These are phyloP conservation scores for Scheffersomyces titani DNA, from an alignment of 1,139 yeast genomes.

Conservation along the genomic window DNA sequence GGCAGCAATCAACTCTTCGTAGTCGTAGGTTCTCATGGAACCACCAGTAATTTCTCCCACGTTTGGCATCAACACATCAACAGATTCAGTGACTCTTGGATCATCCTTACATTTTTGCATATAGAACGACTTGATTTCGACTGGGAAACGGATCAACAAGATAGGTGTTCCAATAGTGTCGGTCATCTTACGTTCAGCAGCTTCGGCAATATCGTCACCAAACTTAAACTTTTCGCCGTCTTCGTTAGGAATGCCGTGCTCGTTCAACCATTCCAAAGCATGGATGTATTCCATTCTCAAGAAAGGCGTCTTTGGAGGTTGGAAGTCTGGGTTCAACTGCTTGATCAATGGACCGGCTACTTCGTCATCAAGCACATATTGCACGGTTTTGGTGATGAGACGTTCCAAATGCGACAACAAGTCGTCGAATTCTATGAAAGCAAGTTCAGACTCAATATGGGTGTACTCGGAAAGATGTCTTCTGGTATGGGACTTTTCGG, in stretches of 20 bases:
- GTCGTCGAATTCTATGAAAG: constrained; percentile 84
- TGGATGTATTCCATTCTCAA: constrained; percentile 87
- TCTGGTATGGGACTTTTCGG: constrained; percentile 98
- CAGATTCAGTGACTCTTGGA: constrained; percentile 94
- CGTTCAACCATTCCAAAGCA: constrained; percentile 96
- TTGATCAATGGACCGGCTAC: constrained; percentile 85
- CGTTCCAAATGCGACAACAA: constrained; percentile 82
- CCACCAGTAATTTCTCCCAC: constrained; percentile 99
- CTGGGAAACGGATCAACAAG: constrained; percentile 91
- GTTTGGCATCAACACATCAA: constrained; percentile 97
- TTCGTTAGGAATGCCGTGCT: constrained; percentile 90
- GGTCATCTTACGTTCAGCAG: constrained; percentile 98
- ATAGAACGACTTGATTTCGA: constrained; percentile 95
- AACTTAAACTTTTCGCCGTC: constrained; percentile 90
- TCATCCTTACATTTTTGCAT: constrained; percentile 93
- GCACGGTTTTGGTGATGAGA: constrained; percentile 66
- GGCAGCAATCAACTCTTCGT: constrained; percentile 83
- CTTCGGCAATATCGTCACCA: constrained; percentile 99
- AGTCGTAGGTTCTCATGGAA: constrained; percentile 90
- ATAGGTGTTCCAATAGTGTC: constrained; percentile 93
- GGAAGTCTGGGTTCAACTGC: constrained; percentile 90
- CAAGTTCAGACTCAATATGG: constrained; percentile 93
- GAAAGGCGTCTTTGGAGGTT: constrained; percentile 83
- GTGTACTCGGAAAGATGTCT: constrained; percentile 97
- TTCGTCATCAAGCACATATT: constrained; percentile 84